Conservation (phyloP, 192 early-diverging fungal genomes). For the Backusella westeae region DNA sequence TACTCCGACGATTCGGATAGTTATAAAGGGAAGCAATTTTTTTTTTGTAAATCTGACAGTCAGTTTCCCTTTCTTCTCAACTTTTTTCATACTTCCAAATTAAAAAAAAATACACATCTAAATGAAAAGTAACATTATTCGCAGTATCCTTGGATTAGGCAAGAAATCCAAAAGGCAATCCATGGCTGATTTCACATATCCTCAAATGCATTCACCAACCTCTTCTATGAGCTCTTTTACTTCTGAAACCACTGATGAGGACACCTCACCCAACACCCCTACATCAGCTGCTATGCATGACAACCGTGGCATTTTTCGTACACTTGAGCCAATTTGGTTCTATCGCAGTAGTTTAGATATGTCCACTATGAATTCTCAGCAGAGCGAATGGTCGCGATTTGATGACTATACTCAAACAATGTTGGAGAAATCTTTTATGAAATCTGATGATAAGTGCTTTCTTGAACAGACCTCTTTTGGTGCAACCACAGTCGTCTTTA, state of each 20-base stretch:
- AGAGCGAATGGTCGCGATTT: constrained; percentile 12
- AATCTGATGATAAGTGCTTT: not conserved
- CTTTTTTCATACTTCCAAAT: not conserved
- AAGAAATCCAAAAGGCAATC: constrained; percentile 1
- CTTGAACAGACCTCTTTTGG: not conserved
- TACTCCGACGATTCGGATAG: constrained; percentile 1
- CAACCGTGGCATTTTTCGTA: constrained; percentile 22
- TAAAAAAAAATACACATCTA: not conserved
- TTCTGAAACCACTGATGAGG: constrained; percentile 1
- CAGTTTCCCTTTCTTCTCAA: not conserved
- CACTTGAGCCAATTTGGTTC: constrained; percentile 20
- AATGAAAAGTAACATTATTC: not conserved
- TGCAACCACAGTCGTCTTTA: constrained; percentile 9
- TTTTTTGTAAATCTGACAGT: not conserved
- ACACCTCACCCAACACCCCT: constrained; percentile 12
- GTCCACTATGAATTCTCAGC: not conserved
- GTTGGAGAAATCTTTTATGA: constrained; percentile 9
- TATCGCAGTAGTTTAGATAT: not conserved
- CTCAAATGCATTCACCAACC: constrained; percentile 15
- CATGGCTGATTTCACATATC: constrained; percentile 1
- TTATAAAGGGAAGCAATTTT: not conserved
- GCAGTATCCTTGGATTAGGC: not conserved
- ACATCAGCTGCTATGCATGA: not conserved
- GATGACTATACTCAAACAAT: constrained; percentile 1
- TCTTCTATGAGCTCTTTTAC: constrained; percentile 16